Base-by-base conservation (phyloP, 2,329 filamentous ascomycete genomes). In the Colletotrichum gigasporum region DNA sequence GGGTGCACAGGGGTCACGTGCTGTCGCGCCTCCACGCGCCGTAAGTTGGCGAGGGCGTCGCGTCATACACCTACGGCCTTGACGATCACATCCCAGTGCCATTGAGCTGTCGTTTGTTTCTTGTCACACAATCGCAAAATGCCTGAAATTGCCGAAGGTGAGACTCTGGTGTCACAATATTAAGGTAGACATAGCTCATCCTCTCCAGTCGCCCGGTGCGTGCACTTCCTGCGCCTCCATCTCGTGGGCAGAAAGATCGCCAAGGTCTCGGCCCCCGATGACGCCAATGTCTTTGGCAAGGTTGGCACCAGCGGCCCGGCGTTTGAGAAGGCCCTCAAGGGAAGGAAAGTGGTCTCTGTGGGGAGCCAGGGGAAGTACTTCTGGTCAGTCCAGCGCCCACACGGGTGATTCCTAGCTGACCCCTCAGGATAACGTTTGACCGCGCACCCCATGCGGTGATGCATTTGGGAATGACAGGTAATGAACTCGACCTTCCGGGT, bases 341-440 rank as follows among this genome's bases (percentile, higher is more conserved):
- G 93, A 4, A 95, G 91, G 72, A 93, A 88, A 72, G 88, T 89
- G 3, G 63, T 87, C 8, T 83, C 82, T 56, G 92, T 91, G 4
- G 92, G 91, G 4, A 93, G 91, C 64, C 96, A 97, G 75, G 96
- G 96, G 9, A 99, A 98, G 85, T 98, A 98, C 74, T 98, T 99
- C 76, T 99, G 96, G 89, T 87, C 70, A 64, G 78, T 66, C 8
- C 11, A 2, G 4, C 2, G 7, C 5, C 3, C 0, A 5, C 2
- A 14, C 6, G 2, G 10, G 22, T 3, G 5, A 12, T 10, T 18
- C 22, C 4, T 11, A 11, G 26, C 56, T 52, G 18, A 52, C 39
- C n/a, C 10, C 16, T 10, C 48, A 80, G 79, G 79, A 77, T 81
- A 24, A 76, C 74, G 0, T 69, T 98, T 20, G 89, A 93, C 35